These are phyloP conservation scores for Glycine tomentella DNA, from an alignment of 306 rosid species.

Conservation along the genomic window DNA sequence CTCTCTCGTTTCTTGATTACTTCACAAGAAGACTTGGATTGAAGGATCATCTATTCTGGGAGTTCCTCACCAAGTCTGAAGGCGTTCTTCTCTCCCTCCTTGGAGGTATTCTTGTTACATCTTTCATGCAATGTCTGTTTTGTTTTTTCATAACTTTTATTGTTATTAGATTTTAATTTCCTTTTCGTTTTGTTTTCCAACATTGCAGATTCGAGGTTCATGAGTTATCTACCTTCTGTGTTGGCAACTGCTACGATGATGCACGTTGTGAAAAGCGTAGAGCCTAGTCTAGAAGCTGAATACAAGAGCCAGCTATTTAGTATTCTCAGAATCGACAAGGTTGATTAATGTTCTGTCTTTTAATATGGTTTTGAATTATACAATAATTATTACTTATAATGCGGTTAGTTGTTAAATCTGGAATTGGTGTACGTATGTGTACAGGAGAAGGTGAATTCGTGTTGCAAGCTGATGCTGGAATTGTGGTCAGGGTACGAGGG, in stretches of 20 bases:
- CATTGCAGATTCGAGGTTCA: constrained; percentile 72
- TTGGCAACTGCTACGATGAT: constrained; percentile 83
- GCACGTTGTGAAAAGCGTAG: constrained; percentile 67
- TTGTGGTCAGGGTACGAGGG: constrained; percentile 26
- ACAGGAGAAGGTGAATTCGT: constrained; percentile 65
- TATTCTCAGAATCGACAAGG: constrained; percentile 81
- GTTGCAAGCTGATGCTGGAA: constrained; percentile 65
- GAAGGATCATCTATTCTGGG: constrained; percentile 69
- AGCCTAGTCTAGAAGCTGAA: constrained; percentile 64
- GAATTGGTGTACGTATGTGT: neutral
- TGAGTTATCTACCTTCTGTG: constrained; percentile 76
- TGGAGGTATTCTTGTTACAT: constrained; percentile 53
- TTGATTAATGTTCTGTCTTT: neutral
- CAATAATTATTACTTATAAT: no score
- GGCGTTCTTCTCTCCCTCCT: constrained; percentile 61
- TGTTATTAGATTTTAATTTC: neutral
- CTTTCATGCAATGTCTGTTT: no score
- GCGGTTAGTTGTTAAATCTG: neutral
- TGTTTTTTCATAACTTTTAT: no score
- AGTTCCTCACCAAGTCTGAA: constrained; percentile 70
- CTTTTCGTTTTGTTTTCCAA: no score
- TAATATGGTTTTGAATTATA: neutral
- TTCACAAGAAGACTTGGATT: constrained; percentile 71
- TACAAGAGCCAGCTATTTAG: constrained; percentile 67
- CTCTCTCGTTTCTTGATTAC: constrained; percentile 80